phyloP scores from a whole-genome alignment of 345 rosid species.

The Theobroma cacao region DNA sequence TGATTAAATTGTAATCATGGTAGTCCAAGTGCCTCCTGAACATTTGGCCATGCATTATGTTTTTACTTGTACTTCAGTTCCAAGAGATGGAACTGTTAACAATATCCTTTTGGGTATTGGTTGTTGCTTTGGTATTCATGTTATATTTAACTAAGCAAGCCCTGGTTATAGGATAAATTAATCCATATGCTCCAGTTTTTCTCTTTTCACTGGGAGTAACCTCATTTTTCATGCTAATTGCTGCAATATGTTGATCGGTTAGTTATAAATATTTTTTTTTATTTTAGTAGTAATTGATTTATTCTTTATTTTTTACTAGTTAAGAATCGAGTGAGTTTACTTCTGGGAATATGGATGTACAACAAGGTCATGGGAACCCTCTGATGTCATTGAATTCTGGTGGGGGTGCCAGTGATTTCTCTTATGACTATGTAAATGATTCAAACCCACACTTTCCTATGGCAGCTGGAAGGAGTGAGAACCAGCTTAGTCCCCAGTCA shows the following conservation, averaged over 20 bases:
- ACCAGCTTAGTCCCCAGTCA: conserved; percentile 18
- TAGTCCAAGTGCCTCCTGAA: neutral
- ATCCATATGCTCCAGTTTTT: neutral
- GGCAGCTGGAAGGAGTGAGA: conserved; percentile 4
- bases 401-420: conserved; percentile 15
- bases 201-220: neutral
- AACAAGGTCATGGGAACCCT: conserved; percentile 16
- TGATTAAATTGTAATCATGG: neutral
- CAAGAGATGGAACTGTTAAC: neutral
- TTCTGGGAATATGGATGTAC: conserved; percentile 27
- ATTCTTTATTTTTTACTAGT: neutral
- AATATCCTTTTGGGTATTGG: neutral
- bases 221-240: neutral
- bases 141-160: neutral
- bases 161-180: neutral
- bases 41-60: neutral
- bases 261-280: neutral
- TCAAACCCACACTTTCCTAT: conserved; percentile 7
- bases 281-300: neutral
- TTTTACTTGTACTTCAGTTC: neutral
- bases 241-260: neutral
- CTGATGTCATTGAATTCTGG: conserved; percentile 18
- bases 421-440: conserved; percentile 22
- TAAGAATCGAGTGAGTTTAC: neutral
- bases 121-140: neutral